These are phyloP conservation scores for Moesziomyces sp. DNA, from an alignment of 1,284 basidiomycete genomes.

Conservation along the genomic window DNA sequence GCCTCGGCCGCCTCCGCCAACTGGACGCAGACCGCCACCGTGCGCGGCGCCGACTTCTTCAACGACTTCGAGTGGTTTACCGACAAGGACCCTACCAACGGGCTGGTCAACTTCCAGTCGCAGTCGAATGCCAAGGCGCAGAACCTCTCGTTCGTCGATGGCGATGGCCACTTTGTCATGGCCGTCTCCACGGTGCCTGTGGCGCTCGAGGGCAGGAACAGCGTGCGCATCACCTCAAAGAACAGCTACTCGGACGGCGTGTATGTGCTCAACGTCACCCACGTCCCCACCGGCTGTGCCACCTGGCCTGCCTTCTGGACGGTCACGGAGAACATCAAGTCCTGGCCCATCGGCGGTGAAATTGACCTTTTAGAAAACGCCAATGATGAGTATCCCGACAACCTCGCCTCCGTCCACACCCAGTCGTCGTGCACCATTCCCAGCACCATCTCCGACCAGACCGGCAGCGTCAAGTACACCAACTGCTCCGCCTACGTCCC, in stretches of 20 bases:
- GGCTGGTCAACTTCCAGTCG: constrained; percentile 58
- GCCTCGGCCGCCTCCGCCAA: constrained; percentile 13
- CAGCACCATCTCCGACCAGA: constrained; percentile 13
- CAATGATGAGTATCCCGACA: constrained; percentile 57
- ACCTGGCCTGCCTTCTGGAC: constrained; percentile 67
- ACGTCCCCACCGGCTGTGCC: constrained; percentile 61
- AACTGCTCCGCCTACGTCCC: constrained; percentile 54
- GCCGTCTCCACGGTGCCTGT: constrained; percentile 51
- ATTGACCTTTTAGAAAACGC: constrained; percentile 66
- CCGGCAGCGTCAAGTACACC: constrained; percentile 46
- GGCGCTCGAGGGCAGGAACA: constrained; percentile 48
- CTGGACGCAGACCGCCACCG: constrained; percentile 40
- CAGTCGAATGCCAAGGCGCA: constrained; percentile 30
- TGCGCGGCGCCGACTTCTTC: constrained; percentile 52
- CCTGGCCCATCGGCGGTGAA: constrained; percentile 64
- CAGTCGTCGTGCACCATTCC: constrained; percentile 45
- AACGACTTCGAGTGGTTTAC: constrained; percentile 55
- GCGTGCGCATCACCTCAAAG: constrained; percentile 61
- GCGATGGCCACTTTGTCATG: constrained; percentile 53
- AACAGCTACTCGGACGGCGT: constrained; percentile 58
- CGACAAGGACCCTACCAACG: constrained; percentile 58
- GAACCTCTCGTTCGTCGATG: constrained; percentile 60
- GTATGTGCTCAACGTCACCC: constrained; percentile 61
- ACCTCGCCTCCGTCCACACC: constrained; percentile 59
- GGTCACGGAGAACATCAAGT: constrained; percentile 47